phyloP scores from a whole-genome alignment of 2,329 filamentous ascomycete species.

The Metarhizium sp. region DNA sequence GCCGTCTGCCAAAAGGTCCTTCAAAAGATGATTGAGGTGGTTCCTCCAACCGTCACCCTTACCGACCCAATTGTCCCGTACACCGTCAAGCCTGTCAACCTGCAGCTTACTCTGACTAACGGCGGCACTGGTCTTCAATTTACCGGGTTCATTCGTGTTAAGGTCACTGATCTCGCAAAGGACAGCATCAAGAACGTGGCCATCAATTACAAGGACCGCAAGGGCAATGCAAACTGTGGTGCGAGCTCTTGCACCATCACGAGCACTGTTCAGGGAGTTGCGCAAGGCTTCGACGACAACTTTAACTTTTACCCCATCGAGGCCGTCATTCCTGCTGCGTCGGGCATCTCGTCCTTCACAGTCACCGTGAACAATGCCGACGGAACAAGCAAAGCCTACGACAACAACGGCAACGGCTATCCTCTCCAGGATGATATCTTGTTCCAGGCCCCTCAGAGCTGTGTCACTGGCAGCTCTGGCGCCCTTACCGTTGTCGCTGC shows the following conservation, averaged over 20 bases:
- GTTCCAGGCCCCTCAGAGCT: constrained; percentile 48
- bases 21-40: constrained; percentile 53
- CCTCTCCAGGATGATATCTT: constrained; percentile 45
- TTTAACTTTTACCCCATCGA: constrained; percentile 45
- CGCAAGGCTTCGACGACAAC: constrained; percentile 49
- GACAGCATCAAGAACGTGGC: constrained; percentile 36
- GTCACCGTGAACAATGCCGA: constrained; percentile 39
- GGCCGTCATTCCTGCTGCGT: constrained; percentile 42
- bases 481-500: constrained; percentile 35
- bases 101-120: constrained; percentile 44
- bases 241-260: constrained; percentile 32
- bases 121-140: constrained; percentile 39
- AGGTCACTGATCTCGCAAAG: constrained; percentile 36
- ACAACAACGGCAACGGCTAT: constrained; percentile 50
- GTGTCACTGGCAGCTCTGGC: constrained; percentile 34
- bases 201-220: constrained; percentile 47
- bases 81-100: constrained; percentile 47
- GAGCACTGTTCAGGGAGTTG: constrained; percentile 35
- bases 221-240: constrained; percentile 37
- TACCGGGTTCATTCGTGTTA: constrained; percentile 47
- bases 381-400: constrained; percentile 34
- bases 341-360: constrained; percentile 53
- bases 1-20: constrained; percentile 40
- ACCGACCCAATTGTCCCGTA: constrained; percentile 45
- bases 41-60: constrained; percentile 40